Base-by-base conservation (phyloP, 1,284 basidiomycete species). In the Cryptococcus maquisensis region DNA sequence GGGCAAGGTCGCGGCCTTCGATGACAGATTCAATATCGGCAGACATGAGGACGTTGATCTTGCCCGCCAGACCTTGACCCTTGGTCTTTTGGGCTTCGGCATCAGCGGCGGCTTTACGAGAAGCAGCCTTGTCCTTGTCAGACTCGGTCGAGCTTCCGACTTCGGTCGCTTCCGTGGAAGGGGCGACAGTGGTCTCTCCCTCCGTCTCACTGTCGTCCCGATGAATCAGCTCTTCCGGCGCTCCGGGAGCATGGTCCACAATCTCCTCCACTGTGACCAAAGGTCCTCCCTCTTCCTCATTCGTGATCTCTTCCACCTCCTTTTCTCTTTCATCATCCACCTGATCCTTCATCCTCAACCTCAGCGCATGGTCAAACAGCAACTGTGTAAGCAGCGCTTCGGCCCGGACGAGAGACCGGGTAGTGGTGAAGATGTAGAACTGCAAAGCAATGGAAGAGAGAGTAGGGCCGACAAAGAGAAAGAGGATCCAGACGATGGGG, bases 321-420 rank as follows among this genome's bases (percentile, higher is more conserved):
- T 47, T 47, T 15, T 26, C 51, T 21, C 37, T 7, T n/a, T 52
- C 55, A n/a, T 59, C 57, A 15, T 66, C 72, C 16, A 67, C 58
- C 13, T 63, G 54, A 56, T 76, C 70, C 52, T 67, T 70, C 73
- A 87, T 79, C 18, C 86, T 80, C 40, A 87, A 82, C 38, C 85
- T 80, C 3, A 87, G 76, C 1, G 85, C 78, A 61, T 87, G 86
- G 55, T 86, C 84, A 64, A 87, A 86, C 6, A 88, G 73, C 4
- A 87, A 79, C 60, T 87, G 82, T 0, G 85, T 86, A 49, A 88
- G 75, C 49, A 89, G 80, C 2, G 80, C 80, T 67, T 88, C 84
- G 7, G 74, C 67, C 42, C 81, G 80, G 15, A 84, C 81, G 8
- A 83, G 71, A 35, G 71, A 56, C 38, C 75, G 68, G 16, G 74